Evolutionary conservation across 768 basidiomycete genomes (phyloP).

Genomic region (Cyathus striatus): DNA sequence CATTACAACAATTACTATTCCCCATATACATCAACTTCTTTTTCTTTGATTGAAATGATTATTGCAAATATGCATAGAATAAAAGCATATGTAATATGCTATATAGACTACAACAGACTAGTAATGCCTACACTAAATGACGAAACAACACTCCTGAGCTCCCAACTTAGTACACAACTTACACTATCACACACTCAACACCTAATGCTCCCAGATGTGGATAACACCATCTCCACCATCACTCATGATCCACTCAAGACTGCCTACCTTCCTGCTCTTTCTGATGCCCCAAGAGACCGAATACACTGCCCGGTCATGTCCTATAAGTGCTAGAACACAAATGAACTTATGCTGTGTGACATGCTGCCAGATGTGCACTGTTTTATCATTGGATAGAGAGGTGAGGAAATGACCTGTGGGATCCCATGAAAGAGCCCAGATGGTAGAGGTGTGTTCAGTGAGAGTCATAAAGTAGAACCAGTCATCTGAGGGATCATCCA

Average conservation of each 20-base stretch:
- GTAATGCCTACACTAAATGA: too few relatives aligned
- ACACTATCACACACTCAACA: too few relatives aligned
- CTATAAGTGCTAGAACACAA: slow-evolving; percentile 50
- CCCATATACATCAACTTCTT: too few relatives aligned
- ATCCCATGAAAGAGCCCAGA: slow-evolving; percentile 86
- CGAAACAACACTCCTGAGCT: too few relatives aligned
- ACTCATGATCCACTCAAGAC: slow-evolving; percentile 79
- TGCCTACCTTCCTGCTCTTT: slow-evolving; percentile 18
- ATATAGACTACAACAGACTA: too few relatives aligned
- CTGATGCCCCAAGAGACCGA: slow-evolving; percentile 69
- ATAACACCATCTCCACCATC: slow-evolving; percentile 84
- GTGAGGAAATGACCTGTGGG: slow-evolving; percentile 79
- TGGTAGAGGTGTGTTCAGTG: slow-evolving; percentile 77
- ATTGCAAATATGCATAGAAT: too few relatives aligned
- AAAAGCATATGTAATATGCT: too few relatives aligned
- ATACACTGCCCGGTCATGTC: slow-evolving; percentile 75
- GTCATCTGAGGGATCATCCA: slow-evolving; percentile 91
- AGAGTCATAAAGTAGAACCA: slow-evolving; percentile 88
- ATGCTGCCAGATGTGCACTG: slow-evolving; percentile 82
- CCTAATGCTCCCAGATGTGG: slow-evolving; percentile 77
- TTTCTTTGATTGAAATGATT: too few relatives aligned
- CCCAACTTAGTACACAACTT: too few relatives aligned
- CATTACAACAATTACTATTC: too few relatives aligned
- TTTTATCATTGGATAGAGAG: slow-evolving; percentile 82
- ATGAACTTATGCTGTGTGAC: slow-evolving; percentile 58